Evolutionary conservation across 2,329 filamentous ascomycete species (phyloP).

Genomic region (Septoria petroselini): DNA sequence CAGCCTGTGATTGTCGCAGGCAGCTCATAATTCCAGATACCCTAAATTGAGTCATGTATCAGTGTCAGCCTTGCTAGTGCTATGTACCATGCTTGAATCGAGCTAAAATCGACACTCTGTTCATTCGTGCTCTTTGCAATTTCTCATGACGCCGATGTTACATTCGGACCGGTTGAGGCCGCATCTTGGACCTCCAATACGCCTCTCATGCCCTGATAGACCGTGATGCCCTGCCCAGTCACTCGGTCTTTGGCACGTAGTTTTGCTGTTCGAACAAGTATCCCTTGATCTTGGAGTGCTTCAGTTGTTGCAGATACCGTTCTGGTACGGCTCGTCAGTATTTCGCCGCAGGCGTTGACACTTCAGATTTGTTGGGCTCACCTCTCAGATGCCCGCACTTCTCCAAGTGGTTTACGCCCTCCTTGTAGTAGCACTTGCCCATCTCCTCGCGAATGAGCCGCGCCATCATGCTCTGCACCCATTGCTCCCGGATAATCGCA

Average conservation of each 20-base stretch:
- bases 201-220: too few species aligned
- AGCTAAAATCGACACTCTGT: too few species aligned
- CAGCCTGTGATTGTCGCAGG: too few species aligned
- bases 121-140: too few species aligned
- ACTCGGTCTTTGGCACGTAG: conserved; percentile 46
- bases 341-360: background rate
- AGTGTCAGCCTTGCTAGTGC: too few species aligned
- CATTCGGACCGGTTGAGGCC: too few species aligned
- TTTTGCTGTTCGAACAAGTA: conserved; percentile 79
- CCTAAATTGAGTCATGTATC: too few species aligned
- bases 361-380: conserved; percentile 47
- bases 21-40: too few species aligned
- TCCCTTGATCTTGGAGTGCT: conserved; percentile 72
- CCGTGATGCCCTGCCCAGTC: background rate
- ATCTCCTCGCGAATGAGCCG: conserved; percentile 77
- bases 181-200: too few species aligned
- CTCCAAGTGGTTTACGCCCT: conserved; percentile 84
- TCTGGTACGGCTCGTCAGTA: conserved; percentile 50
- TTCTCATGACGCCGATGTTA: too few species aligned
- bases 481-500: conserved; percentile 78
- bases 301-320: conserved; percentile 73
- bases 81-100: too few species aligned
- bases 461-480: conserved; percentile 87
- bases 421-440: conserved; percentile 78
- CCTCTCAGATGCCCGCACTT: conserved; percentile 80